Conservation (phyloP, 1,284 basidiomycete species). For the Gomphus bonarii region DNA sequence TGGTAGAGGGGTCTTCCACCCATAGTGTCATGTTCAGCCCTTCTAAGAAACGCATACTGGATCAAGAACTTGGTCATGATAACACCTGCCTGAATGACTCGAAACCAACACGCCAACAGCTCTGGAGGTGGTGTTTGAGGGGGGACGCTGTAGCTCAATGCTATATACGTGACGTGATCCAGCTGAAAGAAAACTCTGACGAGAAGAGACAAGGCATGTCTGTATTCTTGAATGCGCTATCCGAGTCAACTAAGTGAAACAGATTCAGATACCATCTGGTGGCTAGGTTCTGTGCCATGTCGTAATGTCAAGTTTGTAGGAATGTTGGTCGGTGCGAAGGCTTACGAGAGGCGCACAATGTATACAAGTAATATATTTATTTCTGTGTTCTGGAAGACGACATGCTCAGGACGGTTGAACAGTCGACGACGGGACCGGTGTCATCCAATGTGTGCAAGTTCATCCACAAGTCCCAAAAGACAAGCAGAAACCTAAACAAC, state of each 20-base stretch:
- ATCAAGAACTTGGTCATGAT: neutral
- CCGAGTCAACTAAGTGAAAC: constrained; percentile 18
- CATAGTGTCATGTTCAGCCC: neutral
- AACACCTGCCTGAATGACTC: neutral
- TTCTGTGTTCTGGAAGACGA: neutral
- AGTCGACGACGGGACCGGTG: constrained; percentile 68
- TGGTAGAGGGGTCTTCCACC: neutral
- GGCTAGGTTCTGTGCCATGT: constrained; percentile 64
- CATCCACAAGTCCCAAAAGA: constrained; percentile 17
- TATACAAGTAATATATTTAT: constrained; percentile 38
- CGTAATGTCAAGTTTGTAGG: constrained; percentile 49
- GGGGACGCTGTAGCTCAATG: constrained; percentile 50
- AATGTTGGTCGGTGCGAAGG: constrained; percentile 49
- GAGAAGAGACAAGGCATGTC: constrained; percentile 25
- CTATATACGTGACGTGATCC: constrained; percentile 46
- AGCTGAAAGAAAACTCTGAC: constrained; percentile 34
- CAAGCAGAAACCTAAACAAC: neutral
- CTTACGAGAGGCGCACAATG: constrained; percentile 45
- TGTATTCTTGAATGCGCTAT: neutral
- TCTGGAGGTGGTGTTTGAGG: constrained; percentile 54
- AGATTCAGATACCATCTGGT: constrained; percentile 41
- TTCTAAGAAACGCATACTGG: neutral
- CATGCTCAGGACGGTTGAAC: constrained; percentile 2
- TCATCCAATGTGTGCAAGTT: constrained; percentile 50
- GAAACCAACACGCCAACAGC: constrained; percentile 12